Percentiles rank a stretch among this genome's conserved stretches.
Evolutionary conservation across 2,329 filamentous ascomycete species (phyloP).

Genomic region (Hymenoscyphus repandus): DNA sequence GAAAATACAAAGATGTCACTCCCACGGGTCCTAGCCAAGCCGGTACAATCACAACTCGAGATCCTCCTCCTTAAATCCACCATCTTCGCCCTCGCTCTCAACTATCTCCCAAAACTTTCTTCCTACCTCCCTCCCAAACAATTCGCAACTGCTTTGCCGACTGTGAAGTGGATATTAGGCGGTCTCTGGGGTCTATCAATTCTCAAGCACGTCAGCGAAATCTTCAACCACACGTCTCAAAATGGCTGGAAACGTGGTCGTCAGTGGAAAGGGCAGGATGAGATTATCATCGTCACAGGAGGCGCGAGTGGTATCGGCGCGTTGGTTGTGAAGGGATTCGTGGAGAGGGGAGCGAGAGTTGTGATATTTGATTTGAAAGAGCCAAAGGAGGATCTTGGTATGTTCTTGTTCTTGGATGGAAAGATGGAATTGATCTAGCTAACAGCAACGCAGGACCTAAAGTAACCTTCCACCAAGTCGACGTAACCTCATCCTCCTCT

Average conservation of each 20-base stretch:
- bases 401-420: conserved; percentile 31
- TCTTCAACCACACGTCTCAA: conserved; percentile 27
- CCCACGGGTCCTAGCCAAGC: neutral
- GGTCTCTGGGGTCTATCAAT: neutral
- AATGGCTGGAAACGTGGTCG: conserved; percentile 41
- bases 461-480: conserved; percentile 65
- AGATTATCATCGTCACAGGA: conserved; percentile 70
- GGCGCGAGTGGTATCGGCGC: conserved; percentile 70
- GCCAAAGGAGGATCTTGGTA: conserved; percentile 55
- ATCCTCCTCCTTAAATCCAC: conserved; percentile 1
- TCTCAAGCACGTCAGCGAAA: neutral
- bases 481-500: conserved; percentile 55
- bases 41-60: conserved; percentile 1
- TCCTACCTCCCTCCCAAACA: neutral
- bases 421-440: neutral
- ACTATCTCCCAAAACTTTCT: neutral
- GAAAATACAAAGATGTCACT: neutral
- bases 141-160: neutral
- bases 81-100: conserved; percentile 1
- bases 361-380: conserved; percentile 67
- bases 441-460: conserved; percentile 31
- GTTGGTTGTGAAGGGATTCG: conserved; percentile 59
- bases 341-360: conserved; percentile 59
- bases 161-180: neutral
- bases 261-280: conserved; percentile 57